Evolutionary conservation across 1,284 basidiomycete genomes (phyloP).

Genomic region (Wallemia mellicola): DNA sequence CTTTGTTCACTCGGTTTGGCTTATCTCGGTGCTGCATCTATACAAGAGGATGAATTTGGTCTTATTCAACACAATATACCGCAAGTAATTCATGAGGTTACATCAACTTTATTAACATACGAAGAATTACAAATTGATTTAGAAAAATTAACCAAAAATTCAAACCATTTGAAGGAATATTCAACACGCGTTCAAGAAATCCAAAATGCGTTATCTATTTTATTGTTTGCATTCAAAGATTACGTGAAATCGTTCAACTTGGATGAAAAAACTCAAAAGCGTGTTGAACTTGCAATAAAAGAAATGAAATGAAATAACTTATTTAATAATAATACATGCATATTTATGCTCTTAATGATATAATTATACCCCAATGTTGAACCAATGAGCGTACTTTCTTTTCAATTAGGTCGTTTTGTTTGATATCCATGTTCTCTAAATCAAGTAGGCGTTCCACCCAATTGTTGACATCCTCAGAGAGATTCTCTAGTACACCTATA

Average conservation of each 20-base stretch:
- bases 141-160: background rate
- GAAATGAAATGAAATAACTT: background rate
- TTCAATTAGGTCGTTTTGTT: background rate
- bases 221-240: background rate
- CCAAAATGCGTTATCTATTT: background rate
- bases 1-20: background rate
- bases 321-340: background rate
- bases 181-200: background rate
- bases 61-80: background rate
- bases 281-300: background rate
- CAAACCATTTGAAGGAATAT: background rate
- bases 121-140: background rate
- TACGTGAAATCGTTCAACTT: background rate
- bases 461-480: too few relatives aligned
- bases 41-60: background rate
- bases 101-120: background rate
- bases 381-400: background rate
- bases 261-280: background rate
- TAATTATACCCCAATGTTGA: background rate
- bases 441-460: too few relatives aligned
- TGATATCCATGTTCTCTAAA: too few relatives aligned
- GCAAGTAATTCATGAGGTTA: background rate
- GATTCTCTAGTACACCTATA: background rate
- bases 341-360: background rate
- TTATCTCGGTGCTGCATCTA: background rate